phyloP scores from a whole-genome alignment of 2,329 filamentous ascomycete species.

The Pseudogymnoascus sp. region DNA sequence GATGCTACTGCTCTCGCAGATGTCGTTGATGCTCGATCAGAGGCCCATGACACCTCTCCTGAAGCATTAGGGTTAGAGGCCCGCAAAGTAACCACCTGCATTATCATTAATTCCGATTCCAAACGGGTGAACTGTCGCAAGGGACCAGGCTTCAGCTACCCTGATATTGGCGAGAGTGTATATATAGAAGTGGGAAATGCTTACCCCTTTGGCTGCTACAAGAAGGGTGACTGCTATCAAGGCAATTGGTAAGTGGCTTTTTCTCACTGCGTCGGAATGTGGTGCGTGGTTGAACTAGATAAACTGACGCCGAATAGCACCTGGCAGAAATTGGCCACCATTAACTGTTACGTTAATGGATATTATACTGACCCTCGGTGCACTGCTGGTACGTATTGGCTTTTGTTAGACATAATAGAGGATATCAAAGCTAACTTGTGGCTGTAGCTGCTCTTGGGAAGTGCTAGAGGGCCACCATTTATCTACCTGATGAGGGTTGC shows the following conservation, averaged over 20 bases:
- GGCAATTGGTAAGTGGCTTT: background rate
- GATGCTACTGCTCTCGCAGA: background rate
- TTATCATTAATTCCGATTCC: background rate
- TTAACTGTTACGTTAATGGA: background rate
- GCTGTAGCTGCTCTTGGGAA: background rate
- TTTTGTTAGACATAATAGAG: background rate
- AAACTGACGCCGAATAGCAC: background rate
- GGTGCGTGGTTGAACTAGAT: background rate
- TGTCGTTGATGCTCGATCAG: background rate
- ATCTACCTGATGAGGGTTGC: background rate
- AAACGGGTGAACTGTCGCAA: background rate
- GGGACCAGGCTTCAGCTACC: background rate
- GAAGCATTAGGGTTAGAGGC: background rate
- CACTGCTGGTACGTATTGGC: background rate
- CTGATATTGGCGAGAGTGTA: background rate
- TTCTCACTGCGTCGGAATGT: background rate
- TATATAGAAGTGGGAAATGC: background rate
- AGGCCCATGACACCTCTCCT: background rate
- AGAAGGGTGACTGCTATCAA: background rate
- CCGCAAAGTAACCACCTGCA: background rate
- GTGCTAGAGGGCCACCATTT: background rate
- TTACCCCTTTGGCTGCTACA: background rate
- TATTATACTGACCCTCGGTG: background rate
- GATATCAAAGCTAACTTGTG: background rate
- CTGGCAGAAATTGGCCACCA: background rate